Conservation (phyloP, 768 basidiomycete genomes). For the Suillus ampliporus region DNA sequence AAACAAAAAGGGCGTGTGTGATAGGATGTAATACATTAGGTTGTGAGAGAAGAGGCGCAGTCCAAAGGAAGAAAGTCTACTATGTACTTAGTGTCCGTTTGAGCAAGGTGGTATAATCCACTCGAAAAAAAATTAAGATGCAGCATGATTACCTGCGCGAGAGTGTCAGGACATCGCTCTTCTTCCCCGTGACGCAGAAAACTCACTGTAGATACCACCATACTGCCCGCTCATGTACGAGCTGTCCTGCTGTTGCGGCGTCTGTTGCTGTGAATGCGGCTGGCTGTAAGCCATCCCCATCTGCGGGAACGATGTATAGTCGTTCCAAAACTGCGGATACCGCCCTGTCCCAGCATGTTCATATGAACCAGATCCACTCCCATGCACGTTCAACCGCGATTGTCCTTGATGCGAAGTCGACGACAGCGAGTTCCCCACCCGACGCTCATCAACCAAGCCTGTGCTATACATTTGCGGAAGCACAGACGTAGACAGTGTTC, state of each 20-base stretch:
- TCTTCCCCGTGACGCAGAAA: not conserved
- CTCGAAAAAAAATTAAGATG: conserved; percentile 12
- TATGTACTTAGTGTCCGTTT: not conserved
- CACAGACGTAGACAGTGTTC: conserved; percentile 70
- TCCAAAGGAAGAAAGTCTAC: not conserved
- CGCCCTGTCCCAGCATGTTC: conserved; percentile 32
- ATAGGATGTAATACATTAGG: conserved; percentile 3
- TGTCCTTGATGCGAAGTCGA: conserved; percentile 24
- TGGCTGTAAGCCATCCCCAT: conserved; percentile 48
- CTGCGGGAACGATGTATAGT: conserved; percentile 58
- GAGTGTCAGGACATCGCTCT: not conserved
- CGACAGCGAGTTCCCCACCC: conserved; percentile 21
- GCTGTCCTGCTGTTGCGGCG: conserved; percentile 21
- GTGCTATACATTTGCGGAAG: conserved; percentile 80
- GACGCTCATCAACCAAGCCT: conserved; percentile 62
- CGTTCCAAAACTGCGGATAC: conserved; percentile 62
- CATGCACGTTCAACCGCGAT: conserved; percentile 22
- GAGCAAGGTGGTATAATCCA: not conserved
- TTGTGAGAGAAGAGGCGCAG: not conserved
- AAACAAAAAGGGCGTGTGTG: not conserved
- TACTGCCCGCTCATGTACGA: conserved; percentile 33
- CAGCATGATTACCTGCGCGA: conserved; percentile 12
- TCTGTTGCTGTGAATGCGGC: conserved; percentile 12
- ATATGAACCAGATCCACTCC: conserved; percentile 22
- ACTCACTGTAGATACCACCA: conserved; percentile 35